A percentile compares a stretch with the other conserved stretches of the same genome.
Conservation (phyloP, 2,329 filamentous ascomycete genomes). For the Xylaria arbuscula region DNA sequence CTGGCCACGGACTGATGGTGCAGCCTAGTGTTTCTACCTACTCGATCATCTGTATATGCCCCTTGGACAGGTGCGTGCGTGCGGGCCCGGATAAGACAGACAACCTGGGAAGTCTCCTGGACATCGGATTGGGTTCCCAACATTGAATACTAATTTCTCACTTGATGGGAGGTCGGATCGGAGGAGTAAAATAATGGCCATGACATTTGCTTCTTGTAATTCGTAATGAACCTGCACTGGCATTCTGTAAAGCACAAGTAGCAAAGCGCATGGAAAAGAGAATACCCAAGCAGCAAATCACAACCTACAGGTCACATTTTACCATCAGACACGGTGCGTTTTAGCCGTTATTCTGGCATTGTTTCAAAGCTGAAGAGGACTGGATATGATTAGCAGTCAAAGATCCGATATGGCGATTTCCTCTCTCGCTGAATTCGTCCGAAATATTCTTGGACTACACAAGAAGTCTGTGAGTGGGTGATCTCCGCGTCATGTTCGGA, state of each 20-base stretch:
- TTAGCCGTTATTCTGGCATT: no score
- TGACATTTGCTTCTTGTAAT: slow-evolving; percentile 27
- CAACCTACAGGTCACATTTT: no score
- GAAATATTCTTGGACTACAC: no score
- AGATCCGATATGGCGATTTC: no score
- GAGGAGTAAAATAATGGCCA: slow-evolving; percentile 5
- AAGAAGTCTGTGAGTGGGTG: no score
- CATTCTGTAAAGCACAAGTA: slow-evolving; percentile 17
- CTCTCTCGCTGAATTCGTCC: no score
- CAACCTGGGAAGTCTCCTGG: not conserved
- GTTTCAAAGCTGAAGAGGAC: no score
- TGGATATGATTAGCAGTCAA: no score
- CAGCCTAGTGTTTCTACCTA: slow-evolving; percentile 1
- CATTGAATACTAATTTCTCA: not conserved
- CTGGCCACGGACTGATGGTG: slow-evolving; percentile 54
- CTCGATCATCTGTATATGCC: slow-evolving; percentile 3
- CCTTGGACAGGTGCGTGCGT: not conserved
- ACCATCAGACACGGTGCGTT: not conserved
- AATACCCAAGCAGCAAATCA: not conserved
- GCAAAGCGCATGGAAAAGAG: not conserved
- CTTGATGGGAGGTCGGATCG: not conserved
- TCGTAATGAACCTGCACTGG: slow-evolving; percentile 24
- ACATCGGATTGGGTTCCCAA: not conserved
- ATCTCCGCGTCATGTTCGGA: no score
- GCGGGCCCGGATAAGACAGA: not conserved